These are phyloP conservation scores for Xylaria hypoxylon DNA, from an alignment of 2,329 filamentous ascomycete species.

Conservation along the genomic window DNA sequence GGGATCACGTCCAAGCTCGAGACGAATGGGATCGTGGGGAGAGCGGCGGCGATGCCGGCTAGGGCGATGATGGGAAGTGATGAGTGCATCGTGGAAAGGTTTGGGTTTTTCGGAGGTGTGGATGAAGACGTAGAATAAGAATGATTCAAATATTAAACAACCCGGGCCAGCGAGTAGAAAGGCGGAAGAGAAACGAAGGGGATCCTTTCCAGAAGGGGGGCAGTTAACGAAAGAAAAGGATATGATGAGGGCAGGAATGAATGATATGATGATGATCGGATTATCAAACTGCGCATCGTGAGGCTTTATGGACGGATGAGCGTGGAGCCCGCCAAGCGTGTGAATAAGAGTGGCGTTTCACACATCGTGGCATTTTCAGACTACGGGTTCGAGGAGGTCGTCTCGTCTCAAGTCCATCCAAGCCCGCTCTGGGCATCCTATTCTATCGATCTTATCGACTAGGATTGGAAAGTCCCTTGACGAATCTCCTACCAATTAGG, in stretches of 20 bases:
- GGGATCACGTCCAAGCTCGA: slow-evolving; percentile 36
- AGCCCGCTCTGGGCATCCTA: neutral
- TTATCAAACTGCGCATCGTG: slow-evolving; percentile 32
- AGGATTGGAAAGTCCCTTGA: slow-evolving; percentile 8
- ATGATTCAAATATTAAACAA: slow-evolving; percentile 20
- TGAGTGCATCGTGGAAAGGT: slow-evolving; percentile 27
- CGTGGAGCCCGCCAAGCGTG: slow-evolving; percentile 11
- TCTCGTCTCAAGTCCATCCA: slow-evolving; percentile 25
- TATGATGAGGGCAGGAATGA: neutral
- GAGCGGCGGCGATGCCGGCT: slow-evolving; percentile 33
- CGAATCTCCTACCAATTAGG: neutral
- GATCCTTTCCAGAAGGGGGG: slow-evolving; percentile 37
- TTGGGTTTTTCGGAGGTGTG: neutral
- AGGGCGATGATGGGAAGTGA: slow-evolving; percentile 36
- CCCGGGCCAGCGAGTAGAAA: slow-evolving; percentile 37
- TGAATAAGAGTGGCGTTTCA: slow-evolving; percentile 24
- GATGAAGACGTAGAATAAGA: slow-evolving; percentile 1
- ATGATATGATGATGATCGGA: slow-evolving; percentile 9
- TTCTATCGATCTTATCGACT: neutral
- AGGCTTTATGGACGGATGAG: slow-evolving; percentile 23
- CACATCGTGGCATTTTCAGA: slow-evolving; percentile 21
- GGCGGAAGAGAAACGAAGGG: slow-evolving; percentile 34
- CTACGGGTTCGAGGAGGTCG: slow-evolving; percentile 5
- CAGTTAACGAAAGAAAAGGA: neutral
- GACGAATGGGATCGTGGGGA: slow-evolving; percentile 44